Conservation (phyloP, 352 stramenopile genomes). For the Phytophthora meadii region DNA sequence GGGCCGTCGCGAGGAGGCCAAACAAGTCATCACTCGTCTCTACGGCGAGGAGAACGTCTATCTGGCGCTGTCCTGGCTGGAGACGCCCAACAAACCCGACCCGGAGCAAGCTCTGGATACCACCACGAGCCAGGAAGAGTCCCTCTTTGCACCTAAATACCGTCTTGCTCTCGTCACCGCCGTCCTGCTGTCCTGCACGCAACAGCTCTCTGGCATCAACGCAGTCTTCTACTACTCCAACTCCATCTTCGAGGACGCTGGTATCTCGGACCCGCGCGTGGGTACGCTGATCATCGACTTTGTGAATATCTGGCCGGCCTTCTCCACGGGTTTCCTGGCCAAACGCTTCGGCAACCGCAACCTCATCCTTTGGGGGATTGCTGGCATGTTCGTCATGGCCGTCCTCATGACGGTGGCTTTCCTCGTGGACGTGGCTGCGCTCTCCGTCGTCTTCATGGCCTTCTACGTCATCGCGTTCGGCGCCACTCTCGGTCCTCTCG, state of each 20-base stretch:
- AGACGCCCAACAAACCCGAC: slow-evolving; percentile 23
- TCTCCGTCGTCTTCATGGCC: slow-evolving; percentile 16
- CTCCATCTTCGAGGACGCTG: slow-evolving; percentile 20
- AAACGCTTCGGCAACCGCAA: slow-evolving; percentile 22
- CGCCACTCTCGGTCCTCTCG: slow-evolving; percentile 7
- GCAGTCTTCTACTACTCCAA: slow-evolving; percentile 22
- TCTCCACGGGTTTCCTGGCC: slow-evolving; percentile 10
- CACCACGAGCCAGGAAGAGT: slow-evolving; percentile 2
- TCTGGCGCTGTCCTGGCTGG: slow-evolving; percentile 24
- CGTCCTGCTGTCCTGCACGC: slow-evolving; percentile 8
- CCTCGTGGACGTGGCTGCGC: slow-evolving; percentile 15
- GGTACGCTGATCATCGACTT: slow-evolving; percentile 13
- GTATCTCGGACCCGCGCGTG: slow-evolving; percentile 17
- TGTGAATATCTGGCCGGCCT: slow-evolving; percentile 7
- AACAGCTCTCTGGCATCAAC: slow-evolving; percentile 20
- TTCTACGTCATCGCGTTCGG: slow-evolving; percentile 18
- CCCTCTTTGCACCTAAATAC: slow-evolving; percentile 15
- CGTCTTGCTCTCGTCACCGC: slow-evolving; percentile 1
- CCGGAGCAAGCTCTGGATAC: slow-evolving; percentile 14
- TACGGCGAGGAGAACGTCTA: slow-evolving; percentile 37
- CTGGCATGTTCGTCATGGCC: slow-evolving; percentile 21
- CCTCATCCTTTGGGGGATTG: slow-evolving; percentile 20
- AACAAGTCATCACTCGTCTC: slow-evolving; percentile 38
- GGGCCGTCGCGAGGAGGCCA: slow-evolving; percentile 20
- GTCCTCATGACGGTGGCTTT: slow-evolving; percentile 21